phyloP scores from a whole-genome alignment of 2,329 filamentous ascomycete species.

The Colletotrichum aenigma region DNA sequence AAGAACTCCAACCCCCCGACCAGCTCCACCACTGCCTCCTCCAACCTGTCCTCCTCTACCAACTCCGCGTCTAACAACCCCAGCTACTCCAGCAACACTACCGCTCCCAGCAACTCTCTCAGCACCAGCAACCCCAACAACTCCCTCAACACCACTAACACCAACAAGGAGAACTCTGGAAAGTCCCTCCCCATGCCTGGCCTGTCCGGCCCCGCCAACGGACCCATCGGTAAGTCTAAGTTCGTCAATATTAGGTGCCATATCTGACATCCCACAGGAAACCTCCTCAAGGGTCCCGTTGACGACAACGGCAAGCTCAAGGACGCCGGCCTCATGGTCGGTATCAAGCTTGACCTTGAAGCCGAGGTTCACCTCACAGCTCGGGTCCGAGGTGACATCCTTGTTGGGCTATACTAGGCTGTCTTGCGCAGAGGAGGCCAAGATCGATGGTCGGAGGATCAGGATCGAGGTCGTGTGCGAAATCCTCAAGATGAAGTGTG shows the following conservation, averaged over 20 bases:
- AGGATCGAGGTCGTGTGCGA: neutral
- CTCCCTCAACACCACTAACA: constrained; percentile 11
- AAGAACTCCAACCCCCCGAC: constrained; percentile 33
- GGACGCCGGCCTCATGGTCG: constrained; percentile 60
- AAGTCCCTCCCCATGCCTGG: constrained; percentile 45
- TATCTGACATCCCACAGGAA: constrained; percentile 35
- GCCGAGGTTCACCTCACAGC: constrained; percentile 67
- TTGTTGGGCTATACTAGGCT: constrained; percentile 58
- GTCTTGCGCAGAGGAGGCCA: neutral
- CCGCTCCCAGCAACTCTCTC: neutral
- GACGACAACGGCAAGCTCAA: constrained; percentile 63
- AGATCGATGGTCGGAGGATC: neutral
- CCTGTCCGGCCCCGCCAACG: constrained; percentile 38
- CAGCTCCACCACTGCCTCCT: constrained; percentile 26
- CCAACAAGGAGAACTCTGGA: constrained; percentile 43
- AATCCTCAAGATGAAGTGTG: neutral
- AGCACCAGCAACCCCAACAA: constrained; percentile 6
- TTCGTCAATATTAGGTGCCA: rapidly evolving
- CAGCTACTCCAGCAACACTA: neutral
- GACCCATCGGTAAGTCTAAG: constrained; percentile 25
- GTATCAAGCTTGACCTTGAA: constrained; percentile 68
- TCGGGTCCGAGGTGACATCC: constrained; percentile 63
- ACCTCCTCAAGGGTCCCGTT: constrained; percentile 61
- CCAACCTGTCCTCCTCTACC: neutral
- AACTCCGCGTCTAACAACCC: constrained; percentile 1